Conservation (phyloP, 2,329 filamentous ascomycete species). For the Lecanicillium sp. region DNA sequence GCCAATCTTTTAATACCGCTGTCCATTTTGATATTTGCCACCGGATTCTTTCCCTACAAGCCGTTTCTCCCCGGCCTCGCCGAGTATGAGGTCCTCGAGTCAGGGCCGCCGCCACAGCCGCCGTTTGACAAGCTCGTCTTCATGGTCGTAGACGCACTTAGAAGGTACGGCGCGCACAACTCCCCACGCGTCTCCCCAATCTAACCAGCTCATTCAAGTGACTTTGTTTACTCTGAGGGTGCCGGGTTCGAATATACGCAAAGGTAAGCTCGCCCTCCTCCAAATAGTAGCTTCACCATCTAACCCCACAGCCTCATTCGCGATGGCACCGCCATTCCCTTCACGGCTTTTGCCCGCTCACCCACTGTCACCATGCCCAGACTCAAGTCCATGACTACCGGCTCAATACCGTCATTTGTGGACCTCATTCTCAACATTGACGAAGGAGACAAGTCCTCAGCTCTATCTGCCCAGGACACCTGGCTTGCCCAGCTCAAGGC, state of each 20-base stretch:
- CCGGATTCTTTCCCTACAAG: constrained; percentile 97
- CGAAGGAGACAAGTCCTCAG: constrained; percentile 86
- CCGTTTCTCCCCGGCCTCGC: constrained; percentile 84
- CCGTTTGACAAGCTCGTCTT: constrained; percentile 89
- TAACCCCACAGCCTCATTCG: constrained; percentile 64
- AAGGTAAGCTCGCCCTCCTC: too few species aligned
- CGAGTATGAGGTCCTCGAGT: constrained; percentile 51
- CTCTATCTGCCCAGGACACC: constrained; percentile 81
- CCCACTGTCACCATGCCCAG: constrained; percentile 98
- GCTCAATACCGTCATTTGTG: constrained; percentile 95
- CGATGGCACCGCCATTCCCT: constrained; percentile 77
- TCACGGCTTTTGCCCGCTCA: constrained; percentile 91
- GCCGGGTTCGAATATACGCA: constrained; percentile 88
- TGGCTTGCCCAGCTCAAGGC: constrained; percentile 92
- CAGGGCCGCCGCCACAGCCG: constrained; percentile 53
- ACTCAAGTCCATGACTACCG: constrained; percentile 94
- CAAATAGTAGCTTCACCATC: constrained; percentile 24
- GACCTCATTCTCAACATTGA: constrained; percentile 96
- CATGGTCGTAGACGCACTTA: constrained; percentile 94
- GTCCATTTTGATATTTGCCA: constrained; percentile 71
- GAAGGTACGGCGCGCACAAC: too few species aligned
- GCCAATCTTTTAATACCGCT: constrained; percentile 75
- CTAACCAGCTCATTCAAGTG: constrained; percentile 44
- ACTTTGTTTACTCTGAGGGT: constrained; percentile 79
- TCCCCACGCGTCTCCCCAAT: too few species aligned